A percentile compares a stretch with the other conserved stretches of the same genome.
phyloP scores from a whole-genome alignment of 1,139 yeast genomes.

The Geotrichum australiense region DNA sequence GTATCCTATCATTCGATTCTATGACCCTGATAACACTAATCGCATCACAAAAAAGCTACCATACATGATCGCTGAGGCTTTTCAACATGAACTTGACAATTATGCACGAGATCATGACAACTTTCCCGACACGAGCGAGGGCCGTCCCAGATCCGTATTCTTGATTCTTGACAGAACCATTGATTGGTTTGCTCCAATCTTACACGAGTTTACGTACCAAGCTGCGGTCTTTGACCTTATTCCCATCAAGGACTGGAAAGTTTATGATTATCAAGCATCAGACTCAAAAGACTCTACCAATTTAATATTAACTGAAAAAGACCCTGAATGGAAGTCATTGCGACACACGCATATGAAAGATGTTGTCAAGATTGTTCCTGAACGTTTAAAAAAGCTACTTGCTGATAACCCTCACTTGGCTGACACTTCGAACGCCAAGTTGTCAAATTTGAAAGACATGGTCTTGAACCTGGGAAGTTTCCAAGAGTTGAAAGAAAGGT shows the following conservation, averaged over 20 bases:
- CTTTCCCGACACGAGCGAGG: conserved; percentile 40
- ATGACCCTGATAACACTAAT: conserved; percentile 36
- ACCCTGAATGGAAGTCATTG: conserved; percentile 66
- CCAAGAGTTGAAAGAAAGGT: conserved; percentile 34
- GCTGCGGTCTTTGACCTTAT: conserved; percentile 80
- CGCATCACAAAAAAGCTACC: conserved; percentile 60
- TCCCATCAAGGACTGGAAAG: conserved; percentile 40
- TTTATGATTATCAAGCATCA: conserved; percentile 49
- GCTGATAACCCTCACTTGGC: conserved; percentile 57
- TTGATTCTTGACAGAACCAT: conserved; percentile 75
- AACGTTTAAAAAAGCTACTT: conserved; percentile 58
- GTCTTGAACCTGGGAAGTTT: conserved; percentile 39
- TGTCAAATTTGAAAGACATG: conserved; percentile 38
- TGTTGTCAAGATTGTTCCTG: conserved; percentile 57
- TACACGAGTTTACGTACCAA: conserved; percentile 92
- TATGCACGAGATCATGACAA: conserved; percentile 65
- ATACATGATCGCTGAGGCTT: conserved; percentile 61
- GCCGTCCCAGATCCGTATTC: conserved; percentile 64
- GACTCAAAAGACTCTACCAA: conserved; percentile 47
- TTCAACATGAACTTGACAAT: conserved; percentile 65
- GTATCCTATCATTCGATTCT: conserved; percentile 74
- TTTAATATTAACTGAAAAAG: conserved; percentile 51
- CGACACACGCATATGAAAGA: conserved; percentile 75
- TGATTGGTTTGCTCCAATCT: conserved; percentile 75
- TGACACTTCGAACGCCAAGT: conserved; percentile 30